Evolutionary conservation across 306 rosid species (phyloP).

Genomic region (Astragalus membranaceus): DNA sequence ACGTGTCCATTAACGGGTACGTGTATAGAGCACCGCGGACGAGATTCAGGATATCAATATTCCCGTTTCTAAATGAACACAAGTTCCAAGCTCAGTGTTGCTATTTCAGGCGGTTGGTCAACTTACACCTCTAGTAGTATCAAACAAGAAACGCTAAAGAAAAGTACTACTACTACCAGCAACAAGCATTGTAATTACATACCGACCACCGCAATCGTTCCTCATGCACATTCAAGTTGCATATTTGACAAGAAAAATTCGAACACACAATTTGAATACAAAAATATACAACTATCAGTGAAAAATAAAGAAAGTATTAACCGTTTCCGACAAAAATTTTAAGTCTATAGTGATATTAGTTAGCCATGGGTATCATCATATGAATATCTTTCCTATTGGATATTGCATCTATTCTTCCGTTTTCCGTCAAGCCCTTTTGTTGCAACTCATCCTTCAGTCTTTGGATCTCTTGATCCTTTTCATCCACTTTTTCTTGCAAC

Average conservation of each 20-base stretch:
- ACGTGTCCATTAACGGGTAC: background rate
- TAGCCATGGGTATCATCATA: conserved; percentile 24
- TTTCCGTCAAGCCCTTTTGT: conserved; percentile 21
- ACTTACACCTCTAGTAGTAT: too few relatives aligned
- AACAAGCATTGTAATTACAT: background rate
- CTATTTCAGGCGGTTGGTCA: too few relatives aligned
- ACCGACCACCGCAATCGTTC: background rate
- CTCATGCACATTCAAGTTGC: background rate
- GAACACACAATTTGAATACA: conserved; percentile 17
- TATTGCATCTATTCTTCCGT: conserved; percentile 33
- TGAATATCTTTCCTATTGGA: conserved; percentile 16
- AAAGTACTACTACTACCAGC: background rate
- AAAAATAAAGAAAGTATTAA: background rate
- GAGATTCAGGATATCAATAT: too few relatives aligned
- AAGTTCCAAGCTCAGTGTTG: background rate
- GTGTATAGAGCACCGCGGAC: background rate
- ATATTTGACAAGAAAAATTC: background rate
- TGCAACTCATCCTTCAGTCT: conserved; percentile 47
- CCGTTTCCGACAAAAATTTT: conserved; percentile 3
- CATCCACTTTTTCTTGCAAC: conserved; percentile 63
- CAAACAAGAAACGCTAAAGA: too few relatives aligned
- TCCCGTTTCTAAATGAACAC: background rate
- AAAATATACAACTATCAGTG: background rate
- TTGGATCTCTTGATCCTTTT: conserved; percentile 52
- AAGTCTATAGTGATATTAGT: conserved; percentile 1